Conservation (phyloP, 1,139 yeast species). For the Yamadazyma aaseri region DNA sequence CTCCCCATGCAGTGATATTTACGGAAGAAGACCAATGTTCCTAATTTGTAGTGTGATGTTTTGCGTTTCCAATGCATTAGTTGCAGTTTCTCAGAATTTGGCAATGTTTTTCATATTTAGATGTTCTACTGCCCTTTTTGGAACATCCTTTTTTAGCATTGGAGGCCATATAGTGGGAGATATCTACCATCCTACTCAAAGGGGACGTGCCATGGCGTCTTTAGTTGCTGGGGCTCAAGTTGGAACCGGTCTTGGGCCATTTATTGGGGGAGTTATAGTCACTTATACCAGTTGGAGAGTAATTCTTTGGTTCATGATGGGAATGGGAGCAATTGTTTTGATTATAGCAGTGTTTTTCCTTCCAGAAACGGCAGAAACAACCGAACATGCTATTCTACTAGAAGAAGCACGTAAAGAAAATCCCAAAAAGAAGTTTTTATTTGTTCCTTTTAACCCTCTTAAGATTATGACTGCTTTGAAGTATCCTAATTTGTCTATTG, state of each 20-base stretch:
- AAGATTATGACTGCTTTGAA: conserved; percentile 37
- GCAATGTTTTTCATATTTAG: conserved; percentile 52
- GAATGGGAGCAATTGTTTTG: conserved; percentile 30
- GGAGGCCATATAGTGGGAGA: conserved; percentile 50
- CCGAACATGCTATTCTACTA: conserved; percentile 20
- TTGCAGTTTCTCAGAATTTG: conserved; percentile 46
- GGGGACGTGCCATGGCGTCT: conserved; percentile 49
- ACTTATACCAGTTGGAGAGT: conserved; percentile 53
- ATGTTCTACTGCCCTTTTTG: conserved; percentile 46
- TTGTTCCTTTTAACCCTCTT: conserved; percentile 44
- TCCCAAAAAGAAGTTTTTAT: conserved; percentile 35
- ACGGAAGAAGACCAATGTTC: conserved; percentile 47
- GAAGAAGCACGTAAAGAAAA: conserved; percentile 16
- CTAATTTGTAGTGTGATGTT: conserved; percentile 33
- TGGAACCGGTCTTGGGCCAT: conserved; percentile 50
- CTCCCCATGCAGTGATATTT: conserved; percentile 49
- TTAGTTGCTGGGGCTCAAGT: conserved; percentile 44
- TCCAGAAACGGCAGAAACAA: conserved; percentile 41
- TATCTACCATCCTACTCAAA: conserved; percentile 41
- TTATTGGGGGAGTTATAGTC: conserved; percentile 44
- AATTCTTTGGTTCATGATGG: conserved; percentile 47
- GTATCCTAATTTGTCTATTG: conserved; percentile 41
- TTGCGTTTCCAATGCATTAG: conserved; percentile 32
- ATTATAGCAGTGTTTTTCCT: conserved; percentile 29
- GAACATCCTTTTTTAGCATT: conserved; percentile 50